A percentile compares a stretch with the other conserved stretches of the same genome.
phyloP scores from a whole-genome alignment of 1,139 yeast species.

The Waltiozyma sp. region DNA sequence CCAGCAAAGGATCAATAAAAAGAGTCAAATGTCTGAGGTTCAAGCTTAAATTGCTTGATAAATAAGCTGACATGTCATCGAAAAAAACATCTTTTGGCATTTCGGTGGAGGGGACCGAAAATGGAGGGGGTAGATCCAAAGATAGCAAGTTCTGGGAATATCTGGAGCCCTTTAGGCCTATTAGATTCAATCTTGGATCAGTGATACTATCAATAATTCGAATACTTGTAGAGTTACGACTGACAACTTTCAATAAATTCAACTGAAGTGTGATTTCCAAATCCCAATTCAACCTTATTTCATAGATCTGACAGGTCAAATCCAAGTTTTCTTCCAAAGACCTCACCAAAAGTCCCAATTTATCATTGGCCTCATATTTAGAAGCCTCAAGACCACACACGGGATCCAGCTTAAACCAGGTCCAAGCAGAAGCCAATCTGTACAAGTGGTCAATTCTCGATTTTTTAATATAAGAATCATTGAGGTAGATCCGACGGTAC shows the following conservation, averaged over 20 bases:
- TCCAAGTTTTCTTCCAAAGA: constrained; percentile 17
- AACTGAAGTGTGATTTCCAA: constrained; percentile 22
- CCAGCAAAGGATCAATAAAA: constrained; percentile 26
- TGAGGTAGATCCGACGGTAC: constrained; percentile 16
- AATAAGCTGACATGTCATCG: constrained; percentile 18
- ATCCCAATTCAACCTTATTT: constrained; percentile 32
- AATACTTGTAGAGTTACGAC: constrained; percentile 21
- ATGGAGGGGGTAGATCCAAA: constrained; percentile 31
- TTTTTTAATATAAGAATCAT: constrained; percentile 14
- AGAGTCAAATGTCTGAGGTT: constrained; percentile 22
- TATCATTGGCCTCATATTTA: constrained; percentile 9
- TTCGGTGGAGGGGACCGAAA: constrained; percentile 23
- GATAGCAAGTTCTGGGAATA: constrained; percentile 21
- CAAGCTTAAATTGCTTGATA: constrained; percentile 17
- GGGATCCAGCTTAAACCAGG: constrained; percentile 11
- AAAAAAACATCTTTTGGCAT: constrained; percentile 20
- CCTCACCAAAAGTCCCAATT: constrained; percentile 18
- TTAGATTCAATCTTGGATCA: constrained; percentile 25
- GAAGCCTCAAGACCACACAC: constrained; percentile 2
- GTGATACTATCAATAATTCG: constrained; percentile 27
- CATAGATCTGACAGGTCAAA: constrained; percentile 21
- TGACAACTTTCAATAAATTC: constrained; percentile 19
- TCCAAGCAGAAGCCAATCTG: constrained; percentile 15
- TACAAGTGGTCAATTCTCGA: constrained; percentile 6
- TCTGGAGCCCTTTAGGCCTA: constrained; percentile 12